Evolutionary conservation across 139 green algal genomes (phyloP).

Genomic region (Edaphochlamys debaryana): DNA sequence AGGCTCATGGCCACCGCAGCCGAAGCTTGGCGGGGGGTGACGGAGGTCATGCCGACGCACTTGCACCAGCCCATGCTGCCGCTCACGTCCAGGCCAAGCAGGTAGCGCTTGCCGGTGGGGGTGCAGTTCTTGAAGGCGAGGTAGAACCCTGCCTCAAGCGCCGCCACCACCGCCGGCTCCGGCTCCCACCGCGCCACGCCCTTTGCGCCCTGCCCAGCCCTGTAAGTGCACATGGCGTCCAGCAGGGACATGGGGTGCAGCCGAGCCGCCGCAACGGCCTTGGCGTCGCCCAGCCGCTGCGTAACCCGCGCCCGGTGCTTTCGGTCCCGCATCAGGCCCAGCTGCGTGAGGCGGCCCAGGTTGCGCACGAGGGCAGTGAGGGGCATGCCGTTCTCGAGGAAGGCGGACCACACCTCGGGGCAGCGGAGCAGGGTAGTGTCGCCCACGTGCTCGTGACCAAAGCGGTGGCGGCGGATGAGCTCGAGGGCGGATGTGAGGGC

Average conservation of each 20-base stretch:
- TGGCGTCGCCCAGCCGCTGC: not conserved
- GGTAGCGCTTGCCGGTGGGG: slow-evolving; percentile 47
- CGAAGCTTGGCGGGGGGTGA: slow-evolving; percentile 20
- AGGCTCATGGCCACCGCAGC: slow-evolving; percentile 36
- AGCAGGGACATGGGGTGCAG: no score
- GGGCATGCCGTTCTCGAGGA: slow-evolving; percentile 35
- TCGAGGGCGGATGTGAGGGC: not conserved
- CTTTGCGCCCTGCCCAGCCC: not conserved
- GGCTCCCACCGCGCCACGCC: slow-evolving; percentile 7
- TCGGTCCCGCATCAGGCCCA: not conserved
- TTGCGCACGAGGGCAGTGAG: slow-evolving; percentile 34
- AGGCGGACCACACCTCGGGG: slow-evolving; percentile 20
- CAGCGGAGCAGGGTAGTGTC: slow-evolving; percentile 15
- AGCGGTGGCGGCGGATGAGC: slow-evolving; percentile 36
- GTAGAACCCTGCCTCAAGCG: slow-evolving; percentile 47
- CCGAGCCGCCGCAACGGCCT: slow-evolving; percentile 2
- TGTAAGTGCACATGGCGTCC: slow-evolving; percentile 32
- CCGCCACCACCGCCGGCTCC: not conserved
- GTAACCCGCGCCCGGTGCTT: not conserved
- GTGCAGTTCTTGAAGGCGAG: slow-evolving; percentile 39
- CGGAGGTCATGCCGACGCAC: slow-evolving; percentile 19
- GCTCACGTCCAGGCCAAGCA: slow-evolving; percentile 38
- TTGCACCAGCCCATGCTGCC: slow-evolving; percentile 42
- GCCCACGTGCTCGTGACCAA: slow-evolving; percentile 43
- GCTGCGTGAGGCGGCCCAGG: slow-evolving; percentile 27